Base-by-base conservation (phyloP, 2,329 filamentous ascomycete species). In the Phoma sp. region DNA sequence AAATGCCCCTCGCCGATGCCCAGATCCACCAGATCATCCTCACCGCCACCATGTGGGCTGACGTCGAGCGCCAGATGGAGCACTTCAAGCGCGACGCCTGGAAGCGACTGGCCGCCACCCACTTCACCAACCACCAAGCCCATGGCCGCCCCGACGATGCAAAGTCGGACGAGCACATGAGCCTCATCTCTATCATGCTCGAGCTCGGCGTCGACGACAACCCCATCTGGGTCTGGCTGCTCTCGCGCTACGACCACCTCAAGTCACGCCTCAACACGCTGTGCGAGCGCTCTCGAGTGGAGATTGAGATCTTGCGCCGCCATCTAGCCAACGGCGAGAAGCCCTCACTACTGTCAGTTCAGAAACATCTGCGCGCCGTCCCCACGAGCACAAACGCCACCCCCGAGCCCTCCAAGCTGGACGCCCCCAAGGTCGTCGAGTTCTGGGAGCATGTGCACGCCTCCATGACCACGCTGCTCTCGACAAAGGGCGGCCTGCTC, bases 201-300 rank as follows among this genome's bases (percentile, higher is more conserved):
- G 94, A 99, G 74, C 81, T 99, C 19, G 96, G 95, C 6, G 92
- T 96, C 2, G 90, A 96, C 9, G 92, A 98, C 56, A 99, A 96
- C 67, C 95, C 95, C 1, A 96, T 99, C 59, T 96, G 91, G 91
- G 84, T 96, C 10, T 99, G 95, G 93, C 85, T 99, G 24, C 80
- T 94, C 51, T 96, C 92, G 69, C 88, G 91, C 40, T 96, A 93
- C 70, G 91, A 96, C 61, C 88, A 93, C 69, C 82, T 99, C 51
- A 97, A 95, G 75, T 87, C 87, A 61, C 96, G 91, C 72, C 94
- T 98, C 48, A 85, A 86, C 37, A 81, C 84, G 0, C 89, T 88
- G 13, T 91, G 92, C 47, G 92, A 98, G 61, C 87, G 92, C n/a
- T 88, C 90, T 47, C 91, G 90, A 72, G 86, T 96, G 17, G 94